These are phyloP conservation scores for Chaetomiaceae sp. DNA, from an alignment of 2,329 filamentous ascomycete species.

Conservation along the genomic window DNA sequence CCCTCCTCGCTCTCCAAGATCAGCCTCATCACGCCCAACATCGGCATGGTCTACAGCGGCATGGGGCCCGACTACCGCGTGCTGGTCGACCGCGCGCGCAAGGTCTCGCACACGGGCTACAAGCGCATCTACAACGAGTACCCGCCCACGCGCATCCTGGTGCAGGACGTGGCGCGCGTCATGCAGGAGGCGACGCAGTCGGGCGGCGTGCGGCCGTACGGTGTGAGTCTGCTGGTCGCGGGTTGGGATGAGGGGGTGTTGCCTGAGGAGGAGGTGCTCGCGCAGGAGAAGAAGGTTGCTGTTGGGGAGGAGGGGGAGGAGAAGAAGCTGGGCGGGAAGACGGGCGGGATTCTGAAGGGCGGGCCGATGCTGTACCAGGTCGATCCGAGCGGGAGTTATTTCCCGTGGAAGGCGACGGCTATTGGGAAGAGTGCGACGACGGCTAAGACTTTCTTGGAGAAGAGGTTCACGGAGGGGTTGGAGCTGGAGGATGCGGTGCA, in stretches of 20 bases:
- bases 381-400: constrained; percentile 97
- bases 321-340: constrained; percentile 78
- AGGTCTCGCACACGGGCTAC: constrained; percentile 96
- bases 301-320: constrained; percentile 55
- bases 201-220: constrained; percentile 93
- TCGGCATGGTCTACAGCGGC: constrained; percentile 98
- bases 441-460: constrained; percentile 98
- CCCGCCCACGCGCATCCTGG: constrained; percentile 97
- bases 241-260: constrained; percentile 97
- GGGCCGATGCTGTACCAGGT: constrained; percentile 98
- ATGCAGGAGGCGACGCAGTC: constrained; percentile 99
- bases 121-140: constrained; percentile 99
- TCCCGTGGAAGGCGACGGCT: constrained; percentile 98
- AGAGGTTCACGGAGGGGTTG: constrained; percentile 94
- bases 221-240: constrained; percentile 90
- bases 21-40: constrained; percentile 96
- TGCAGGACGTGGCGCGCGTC: constrained; percentile 94
- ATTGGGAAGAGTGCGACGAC: constrained; percentile 98
- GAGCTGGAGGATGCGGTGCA: constrained; percentile 98
- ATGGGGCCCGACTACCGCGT: constrained; percentile 99
- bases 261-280: constrained; percentile 66
- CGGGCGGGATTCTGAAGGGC: constrained; percentile 90
- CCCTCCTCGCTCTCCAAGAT: constrained; percentile 93
- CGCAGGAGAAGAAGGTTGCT: constrained; percentile 43
- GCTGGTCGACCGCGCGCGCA: constrained; percentile 94